Evolutionary conservation across 1,284 basidiomycete species (phyloP), one percentile per base, ranked within the genome.

Genomic region (Boletus albobrunnescens): DNA sequence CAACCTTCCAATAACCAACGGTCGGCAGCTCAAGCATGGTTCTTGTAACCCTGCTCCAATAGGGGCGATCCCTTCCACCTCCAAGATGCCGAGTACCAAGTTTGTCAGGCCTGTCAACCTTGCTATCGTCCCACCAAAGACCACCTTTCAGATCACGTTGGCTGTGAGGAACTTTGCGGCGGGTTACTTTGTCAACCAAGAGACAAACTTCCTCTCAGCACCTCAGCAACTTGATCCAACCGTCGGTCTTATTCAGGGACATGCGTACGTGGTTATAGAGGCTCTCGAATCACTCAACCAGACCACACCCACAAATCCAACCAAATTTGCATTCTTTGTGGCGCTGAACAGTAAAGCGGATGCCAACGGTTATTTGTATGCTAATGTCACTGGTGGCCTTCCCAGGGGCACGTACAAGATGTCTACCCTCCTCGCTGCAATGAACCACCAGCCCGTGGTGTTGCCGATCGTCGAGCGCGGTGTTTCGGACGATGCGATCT

Each of bases 251-350:
- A 75, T 80, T 57, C 58, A 74, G 53, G 84, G 84, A 1, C 83
- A 85, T 67, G 70, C 74, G 7, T 84, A 88, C 61, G 71, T 87
- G 56, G 81, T 83, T 39, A 69, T 89, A 46, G 78, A 87, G 65
- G 46, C 64, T 40, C 70, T 89, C 53, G 53, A 60, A 33, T 72
- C 77, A 5, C 63, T 85, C 47, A 64, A 67, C 33, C 75, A 80
- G 58, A 79, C 80, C 11, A 70, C 65, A 0, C 69, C 79, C 14
- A 76, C 75, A 23, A 68, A 87, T 66, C 81, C 84, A 17, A 72
- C 60, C 41, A 65, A 66, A 52, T 85, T 84, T 55, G 77, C 73
- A 7, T 87, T 84, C 72, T 90, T 88, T 77, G 81, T 79, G 71
- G 82, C 80, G 55, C 66, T 87, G 59, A 78, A 78, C 55, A 59